phyloP scores from a whole-genome alignment of 2,329 filamentous ascomycete genomes.

The Curvularia lunata region DNA sequence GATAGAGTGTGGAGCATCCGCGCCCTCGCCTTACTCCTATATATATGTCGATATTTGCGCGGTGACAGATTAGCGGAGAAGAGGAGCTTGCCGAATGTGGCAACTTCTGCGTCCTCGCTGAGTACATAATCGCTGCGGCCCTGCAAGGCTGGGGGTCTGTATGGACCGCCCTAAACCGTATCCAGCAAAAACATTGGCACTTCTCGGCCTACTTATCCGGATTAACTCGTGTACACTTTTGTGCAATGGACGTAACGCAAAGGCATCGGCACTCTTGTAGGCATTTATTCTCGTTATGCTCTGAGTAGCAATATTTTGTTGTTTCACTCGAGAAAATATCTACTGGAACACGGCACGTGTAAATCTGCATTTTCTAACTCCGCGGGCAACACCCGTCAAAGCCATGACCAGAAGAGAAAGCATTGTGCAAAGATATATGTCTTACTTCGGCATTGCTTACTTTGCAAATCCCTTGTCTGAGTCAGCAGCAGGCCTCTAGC shows the following conservation, averaged over 20 bases:
- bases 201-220: neutral
- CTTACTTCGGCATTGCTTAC: too few species aligned
- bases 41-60: neutral
- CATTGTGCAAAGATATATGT: neutral
- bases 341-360: neutral
- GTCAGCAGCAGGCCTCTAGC: neutral
- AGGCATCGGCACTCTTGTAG: neutral
- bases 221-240: constrained; percentile 5
- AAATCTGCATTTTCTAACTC: neutral
- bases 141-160: neutral
- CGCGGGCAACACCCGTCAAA: neutral
- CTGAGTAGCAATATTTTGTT: neutral
- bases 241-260: neutral
- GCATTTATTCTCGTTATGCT: neutral
- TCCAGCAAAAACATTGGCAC: neutral
- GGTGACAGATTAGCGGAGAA: neutral
- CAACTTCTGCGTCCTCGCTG: constrained; percentile 1
- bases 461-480: neutral
- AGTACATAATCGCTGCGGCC: neutral
- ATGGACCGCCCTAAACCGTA: neutral
- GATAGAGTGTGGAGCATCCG: neutral
- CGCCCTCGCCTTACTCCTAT: neutral
- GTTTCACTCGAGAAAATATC: neutral
- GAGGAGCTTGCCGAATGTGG: neutral
- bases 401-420: neutral